Conservation (phyloP, 495 filamentous ascomycete genomes). For the Penicillium lagena region DNA sequence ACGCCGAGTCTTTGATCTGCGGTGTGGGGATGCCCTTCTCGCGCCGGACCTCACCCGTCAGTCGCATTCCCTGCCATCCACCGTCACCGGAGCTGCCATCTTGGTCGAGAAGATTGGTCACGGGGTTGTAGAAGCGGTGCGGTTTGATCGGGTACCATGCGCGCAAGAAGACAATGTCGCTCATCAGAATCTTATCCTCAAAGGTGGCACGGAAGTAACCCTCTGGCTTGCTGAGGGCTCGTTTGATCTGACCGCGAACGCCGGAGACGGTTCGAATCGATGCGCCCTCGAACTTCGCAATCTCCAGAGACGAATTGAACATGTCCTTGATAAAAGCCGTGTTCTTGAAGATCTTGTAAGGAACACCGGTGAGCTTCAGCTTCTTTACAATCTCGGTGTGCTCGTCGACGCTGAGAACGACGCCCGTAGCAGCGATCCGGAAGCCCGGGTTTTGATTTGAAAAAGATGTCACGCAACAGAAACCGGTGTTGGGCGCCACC, state of each 20-base stretch:
- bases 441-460: slow-evolving; percentile 85
- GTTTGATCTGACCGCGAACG: slow-evolving; percentile 93
- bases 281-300: slow-evolving; percentile 97
- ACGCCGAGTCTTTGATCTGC: slow-evolving; percentile 68
- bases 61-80: slow-evolving; percentile 80
- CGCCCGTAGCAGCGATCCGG: slow-evolving; percentile 88
- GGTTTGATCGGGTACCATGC: slow-evolving; percentile 97
- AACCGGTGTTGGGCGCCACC: slow-evolving; percentile 90
- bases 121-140: slow-evolving; percentile 92
- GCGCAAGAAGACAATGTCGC: slow-evolving; percentile 89
- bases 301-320: slow-evolving; percentile 87
- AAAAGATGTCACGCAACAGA: slow-evolving; percentile 88
- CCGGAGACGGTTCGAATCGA: slow-evolving; percentile 93
- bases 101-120: slow-evolving; percentile 74
- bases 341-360: slow-evolving; percentile 98
- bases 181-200: slow-evolving; percentile 96
- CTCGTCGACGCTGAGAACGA: slow-evolving; percentile 88
- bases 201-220: slow-evolving; percentile 95
- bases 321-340: slow-evolving; percentile 98
- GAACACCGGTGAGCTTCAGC: slow-evolving; percentile 85
- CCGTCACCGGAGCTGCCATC: slow-evolving; percentile 26
- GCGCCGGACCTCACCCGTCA: slow-evolving; percentile 88
- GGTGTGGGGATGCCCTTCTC: slow-evolving; percentile 72
- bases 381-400: slow-evolving; percentile 97
- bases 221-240: slow-evolving; percentile 83